A percentile compares a stretch with the other conserved stretches of the same genome.
phyloP scores from a whole-genome alignment of 1,139 yeast genomes.

The Zygoascus sp. region DNA sequence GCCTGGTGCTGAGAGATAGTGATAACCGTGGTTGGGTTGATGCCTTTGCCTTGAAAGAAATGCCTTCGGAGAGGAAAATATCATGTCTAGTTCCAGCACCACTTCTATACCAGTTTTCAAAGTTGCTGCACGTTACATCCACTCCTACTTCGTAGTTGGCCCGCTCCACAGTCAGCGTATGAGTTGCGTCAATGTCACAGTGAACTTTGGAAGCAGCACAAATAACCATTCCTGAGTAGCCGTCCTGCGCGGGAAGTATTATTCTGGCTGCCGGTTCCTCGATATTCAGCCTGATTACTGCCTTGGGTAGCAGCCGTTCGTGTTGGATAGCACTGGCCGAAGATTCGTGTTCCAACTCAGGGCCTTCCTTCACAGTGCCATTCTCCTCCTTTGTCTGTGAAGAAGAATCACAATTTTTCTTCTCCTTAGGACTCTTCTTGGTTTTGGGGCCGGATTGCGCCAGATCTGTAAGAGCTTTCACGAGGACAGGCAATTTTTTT shows the following conservation, averaged over 20 bases:
- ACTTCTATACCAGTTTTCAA: slow-evolving; percentile 33
- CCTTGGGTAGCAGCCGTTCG: slow-evolving; percentile 34
- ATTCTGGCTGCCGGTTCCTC: slow-evolving; percentile 39
- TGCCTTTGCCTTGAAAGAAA: slow-evolving; percentile 27
- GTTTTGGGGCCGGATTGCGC: slow-evolving; percentile 5
- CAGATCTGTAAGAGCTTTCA: slow-evolving; percentile 3
- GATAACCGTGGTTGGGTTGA: slow-evolving; percentile 29
- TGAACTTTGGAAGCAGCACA: slow-evolving; percentile 30
- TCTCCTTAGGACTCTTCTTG: not conserved
- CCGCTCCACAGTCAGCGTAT: slow-evolving; percentile 22
- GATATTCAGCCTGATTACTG: slow-evolving; percentile 33
- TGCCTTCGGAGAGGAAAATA: slow-evolving; percentile 29
- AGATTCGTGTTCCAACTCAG: slow-evolving; percentile 16
- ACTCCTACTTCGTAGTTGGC: slow-evolving; percentile 28
- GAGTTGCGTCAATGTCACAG: slow-evolving; percentile 34
- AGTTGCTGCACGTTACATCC: slow-evolving; percentile 28
- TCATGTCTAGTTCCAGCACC: slow-evolving; percentile 31
- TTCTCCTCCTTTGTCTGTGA: too few species aligned
- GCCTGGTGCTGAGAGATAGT: slow-evolving; percentile 25
- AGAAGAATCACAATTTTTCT: too few species aligned
- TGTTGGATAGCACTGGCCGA: too few species aligned
- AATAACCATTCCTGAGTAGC: slow-evolving; percentile 27
- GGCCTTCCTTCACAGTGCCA: not conserved
- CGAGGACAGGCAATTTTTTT: slow-evolving; percentile 30
- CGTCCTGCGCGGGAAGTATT: slow-evolving; percentile 19